Conservation (phyloP, 179 eudicot species). For the Spinacia oleracea region DNA sequence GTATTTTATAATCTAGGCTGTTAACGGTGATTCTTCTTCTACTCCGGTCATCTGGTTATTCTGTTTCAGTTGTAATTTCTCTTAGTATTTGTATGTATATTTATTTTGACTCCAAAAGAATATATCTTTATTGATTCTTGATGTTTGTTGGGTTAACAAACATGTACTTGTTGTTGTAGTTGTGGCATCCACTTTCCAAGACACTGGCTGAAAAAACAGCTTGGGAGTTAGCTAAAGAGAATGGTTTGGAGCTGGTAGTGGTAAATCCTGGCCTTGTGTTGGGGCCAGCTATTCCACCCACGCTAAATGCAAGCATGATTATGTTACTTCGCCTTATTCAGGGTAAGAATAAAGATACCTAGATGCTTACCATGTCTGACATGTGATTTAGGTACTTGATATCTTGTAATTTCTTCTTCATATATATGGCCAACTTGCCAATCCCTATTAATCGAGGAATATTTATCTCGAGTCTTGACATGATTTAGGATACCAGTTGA, state of each 20-base stretch:
- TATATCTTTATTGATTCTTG: background rate
- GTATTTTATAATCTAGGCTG: background rate
- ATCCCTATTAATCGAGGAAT: too few relatives aligned
- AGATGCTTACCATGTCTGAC: background rate
- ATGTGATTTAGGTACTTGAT: background rate
- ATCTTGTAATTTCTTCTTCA: background rate
- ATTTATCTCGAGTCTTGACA: background rate
- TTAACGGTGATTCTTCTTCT: background rate
- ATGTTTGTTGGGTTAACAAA: background rate
- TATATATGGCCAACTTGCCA: background rate
- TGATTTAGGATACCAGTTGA: background rate
- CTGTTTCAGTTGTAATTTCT: background rate
- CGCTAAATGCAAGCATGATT: slow-evolving; percentile 72
- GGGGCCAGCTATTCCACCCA: slow-evolving; percentile 76
- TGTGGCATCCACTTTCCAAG: slow-evolving; percentile 88
- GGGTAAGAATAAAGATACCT: slow-evolving; percentile 51
- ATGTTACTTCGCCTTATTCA: slow-evolving; percentile 65
- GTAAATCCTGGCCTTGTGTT: slow-evolving; percentile 59
- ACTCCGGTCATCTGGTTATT: background rate
- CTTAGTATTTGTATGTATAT: background rate
- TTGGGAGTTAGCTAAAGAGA: slow-evolving; percentile 71
- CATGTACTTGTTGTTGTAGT: slow-evolving; percentile 34
- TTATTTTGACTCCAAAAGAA: background rate
- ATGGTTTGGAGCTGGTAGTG: slow-evolving; percentile 67
- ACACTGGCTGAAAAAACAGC: slow-evolving; percentile 69